These are phyloP conservation scores for Penicillium macrosclerotiorum DNA, from an alignment of 495 filamentous ascomycete genomes.

Conservation along the genomic window DNA sequence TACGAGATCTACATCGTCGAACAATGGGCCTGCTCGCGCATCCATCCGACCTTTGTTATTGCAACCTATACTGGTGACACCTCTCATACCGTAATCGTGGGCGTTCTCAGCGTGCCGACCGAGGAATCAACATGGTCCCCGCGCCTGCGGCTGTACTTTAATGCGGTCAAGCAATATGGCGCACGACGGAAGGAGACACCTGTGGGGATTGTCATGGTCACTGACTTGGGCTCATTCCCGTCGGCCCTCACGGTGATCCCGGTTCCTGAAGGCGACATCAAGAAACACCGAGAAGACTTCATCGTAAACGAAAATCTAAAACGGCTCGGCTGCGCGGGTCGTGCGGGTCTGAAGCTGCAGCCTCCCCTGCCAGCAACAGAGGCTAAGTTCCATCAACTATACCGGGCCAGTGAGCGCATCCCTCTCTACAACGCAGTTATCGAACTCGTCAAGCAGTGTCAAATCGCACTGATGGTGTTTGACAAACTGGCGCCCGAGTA, in stretches of 20 bases:
- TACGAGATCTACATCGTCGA: conserved; percentile 96
- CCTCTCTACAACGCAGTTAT: conserved; percentile 72
- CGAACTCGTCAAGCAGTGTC: conserved; percentile 90
- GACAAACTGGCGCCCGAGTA: conserved; percentile 85
- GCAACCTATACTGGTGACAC: conserved; percentile 90
- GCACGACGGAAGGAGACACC: conserved; percentile 78
- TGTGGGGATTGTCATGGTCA: conserved; percentile 85
- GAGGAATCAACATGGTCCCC: conserved; percentile 81
- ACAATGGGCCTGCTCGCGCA: conserved; percentile 94
- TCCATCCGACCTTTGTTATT: conserved; percentile 87
- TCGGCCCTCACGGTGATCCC: conserved; percentile 84
- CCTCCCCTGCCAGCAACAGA: conserved; percentile 74
- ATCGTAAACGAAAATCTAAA: conserved; percentile 96
- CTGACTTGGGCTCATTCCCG: conserved; percentile 86
- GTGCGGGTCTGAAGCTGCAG: conserved; percentile 77
- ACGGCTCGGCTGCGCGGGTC: conserved; percentile 84
- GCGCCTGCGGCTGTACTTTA: conserved; percentile 78
- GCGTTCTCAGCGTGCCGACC: conserved; percentile 79
- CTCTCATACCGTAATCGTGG: conserved; percentile 70
- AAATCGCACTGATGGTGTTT: conserved; percentile 84
- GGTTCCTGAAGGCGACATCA: conserved; percentile 83
- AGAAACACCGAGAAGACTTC: conserved; percentile 77
- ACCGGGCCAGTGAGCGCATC: conserved; percentile 79
- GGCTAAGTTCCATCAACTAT: conserved; percentile 90
- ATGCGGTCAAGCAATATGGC: conserved; percentile 77